These are phyloP conservation scores for Nowakowskiella sp. DNA, from an alignment of 192 early-diverging fungal genomes.

Conservation along the genomic window DNA sequence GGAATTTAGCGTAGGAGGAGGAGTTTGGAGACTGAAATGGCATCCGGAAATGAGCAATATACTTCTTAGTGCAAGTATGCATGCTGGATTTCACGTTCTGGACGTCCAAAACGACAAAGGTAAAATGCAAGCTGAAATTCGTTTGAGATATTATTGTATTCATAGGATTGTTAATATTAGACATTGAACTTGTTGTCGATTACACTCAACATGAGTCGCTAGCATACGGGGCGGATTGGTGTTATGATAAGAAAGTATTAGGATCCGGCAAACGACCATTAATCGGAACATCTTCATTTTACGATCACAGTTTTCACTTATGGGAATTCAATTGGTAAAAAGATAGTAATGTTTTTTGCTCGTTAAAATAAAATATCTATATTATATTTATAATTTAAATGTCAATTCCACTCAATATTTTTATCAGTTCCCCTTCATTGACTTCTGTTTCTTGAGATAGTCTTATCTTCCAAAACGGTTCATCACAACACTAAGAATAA, in stretches of 20 bases:
- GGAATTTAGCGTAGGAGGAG: slow-evolving; percentile 68
- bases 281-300: slow-evolving; percentile 49
- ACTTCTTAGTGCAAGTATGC: slow-evolving; percentile 82
- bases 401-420: too few relatives aligned
- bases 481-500: too few relatives aligned
- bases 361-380: too few relatives aligned
- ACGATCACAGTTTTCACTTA: slow-evolving; percentile 42
- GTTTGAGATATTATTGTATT: neutral
- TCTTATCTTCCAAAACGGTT: too few relatives aligned
- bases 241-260: too few relatives aligned
- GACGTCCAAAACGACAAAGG: slow-evolving; percentile 44
- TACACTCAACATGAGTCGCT: slow-evolving; percentile 30
- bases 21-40: slow-evolving; percentile 94
- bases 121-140: slow-evolving; percentile 2
- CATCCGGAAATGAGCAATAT: slow-evolving; percentile 59
- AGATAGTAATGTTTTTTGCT: too few relatives aligned
- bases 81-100: slow-evolving; percentile 80
- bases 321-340: too few relatives aligned
- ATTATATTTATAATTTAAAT: too few relatives aligned
- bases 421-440: too few relatives aligned
- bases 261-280: neutral
- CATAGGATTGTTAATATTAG: neutral
- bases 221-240: slow-evolving; percentile 47
- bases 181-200: slow-evolving; percentile 2
- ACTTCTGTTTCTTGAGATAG: too few relatives aligned